phyloP scores from a whole-genome alignment of 208 protist species.

The Trichomonas gallinae region DNA sequence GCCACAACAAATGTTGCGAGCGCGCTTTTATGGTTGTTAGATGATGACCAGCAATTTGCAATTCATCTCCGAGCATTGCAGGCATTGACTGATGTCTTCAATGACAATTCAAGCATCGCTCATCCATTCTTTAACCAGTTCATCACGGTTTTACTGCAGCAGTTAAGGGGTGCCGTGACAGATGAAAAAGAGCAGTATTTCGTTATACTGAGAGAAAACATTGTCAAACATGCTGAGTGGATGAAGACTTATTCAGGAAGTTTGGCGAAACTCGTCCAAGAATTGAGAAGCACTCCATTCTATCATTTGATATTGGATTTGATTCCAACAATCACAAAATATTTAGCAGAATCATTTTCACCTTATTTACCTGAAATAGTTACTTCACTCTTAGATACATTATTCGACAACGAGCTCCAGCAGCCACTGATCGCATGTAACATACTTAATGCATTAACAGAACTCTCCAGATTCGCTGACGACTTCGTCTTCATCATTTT shows the following conservation, averaged over 20 bases:
- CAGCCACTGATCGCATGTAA: background rate
- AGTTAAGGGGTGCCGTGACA: background rate
- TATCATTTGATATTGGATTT: background rate
- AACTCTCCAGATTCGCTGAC: background rate
- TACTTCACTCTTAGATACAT: background rate
- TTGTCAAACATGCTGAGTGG: background rate
- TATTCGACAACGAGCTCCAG: background rate
- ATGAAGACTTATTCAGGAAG: background rate
- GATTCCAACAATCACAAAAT: background rate
- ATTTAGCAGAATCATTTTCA: background rate
- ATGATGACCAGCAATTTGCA: background rate
- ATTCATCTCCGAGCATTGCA: background rate
- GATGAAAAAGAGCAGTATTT: slow-evolving; percentile 14
- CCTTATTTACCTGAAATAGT: slow-evolving; percentile 12
- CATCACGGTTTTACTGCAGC: background rate
- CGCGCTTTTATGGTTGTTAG: background rate
- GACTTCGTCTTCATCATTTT: background rate
- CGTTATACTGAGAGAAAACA: background rate
- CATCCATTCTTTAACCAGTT: background rate
- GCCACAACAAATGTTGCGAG: background rate
- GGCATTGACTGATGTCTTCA: background rate
- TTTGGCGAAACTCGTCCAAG: background rate
- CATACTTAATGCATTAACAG: background rate
- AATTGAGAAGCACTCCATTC: background rate
- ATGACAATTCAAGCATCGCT: background rate